phyloP scores from a whole-genome alignment of 495 filamentous ascomycete species.

The Penicillium soppii region DNA sequence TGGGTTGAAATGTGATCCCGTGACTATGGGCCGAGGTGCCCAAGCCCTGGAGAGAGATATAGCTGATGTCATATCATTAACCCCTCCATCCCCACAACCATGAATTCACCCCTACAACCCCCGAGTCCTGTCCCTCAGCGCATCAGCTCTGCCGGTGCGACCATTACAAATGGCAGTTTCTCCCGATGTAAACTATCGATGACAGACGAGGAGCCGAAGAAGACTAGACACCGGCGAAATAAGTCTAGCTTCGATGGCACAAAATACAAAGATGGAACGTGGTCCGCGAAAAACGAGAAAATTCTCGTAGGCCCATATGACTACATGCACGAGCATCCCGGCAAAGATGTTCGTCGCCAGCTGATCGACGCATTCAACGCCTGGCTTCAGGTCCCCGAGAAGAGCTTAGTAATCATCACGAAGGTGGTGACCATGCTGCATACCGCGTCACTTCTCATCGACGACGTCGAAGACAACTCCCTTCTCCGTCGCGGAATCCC shows the following conservation, averaged over 20 bases:
- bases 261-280: constrained; percentile 54
- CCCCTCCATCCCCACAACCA: constrained; percentile 8
- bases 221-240: constrained; percentile 36
- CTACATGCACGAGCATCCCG: constrained; percentile 81
- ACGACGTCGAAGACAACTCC: constrained; percentile 88
- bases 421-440: constrained; percentile 92
- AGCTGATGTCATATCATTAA: not conserved
- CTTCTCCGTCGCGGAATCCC: constrained; percentile 82
- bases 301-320: constrained; percentile 85
- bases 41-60: too few relatives aligned
- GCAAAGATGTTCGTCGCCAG: constrained; percentile 86
- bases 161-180: constrained; percentile 26
- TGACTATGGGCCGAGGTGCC: too few relatives aligned
- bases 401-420: constrained; percentile 77
- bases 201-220: constrained; percentile 48
- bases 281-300: constrained; percentile 71
- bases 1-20: too few relatives aligned
- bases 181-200: constrained; percentile 41
- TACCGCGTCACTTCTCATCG: constrained; percentile 86
- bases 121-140: constrained; percentile 72
- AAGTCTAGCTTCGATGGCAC: constrained; percentile 49
- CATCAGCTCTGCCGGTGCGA: constrained; percentile 62
- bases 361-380: constrained; percentile 88
- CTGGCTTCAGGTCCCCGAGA: constrained; percentile 81
- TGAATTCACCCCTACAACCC: constrained; percentile 46